Conservation (phyloP, 1,284 basidiomycete species). For the Moesziomyces sp. region DNA sequence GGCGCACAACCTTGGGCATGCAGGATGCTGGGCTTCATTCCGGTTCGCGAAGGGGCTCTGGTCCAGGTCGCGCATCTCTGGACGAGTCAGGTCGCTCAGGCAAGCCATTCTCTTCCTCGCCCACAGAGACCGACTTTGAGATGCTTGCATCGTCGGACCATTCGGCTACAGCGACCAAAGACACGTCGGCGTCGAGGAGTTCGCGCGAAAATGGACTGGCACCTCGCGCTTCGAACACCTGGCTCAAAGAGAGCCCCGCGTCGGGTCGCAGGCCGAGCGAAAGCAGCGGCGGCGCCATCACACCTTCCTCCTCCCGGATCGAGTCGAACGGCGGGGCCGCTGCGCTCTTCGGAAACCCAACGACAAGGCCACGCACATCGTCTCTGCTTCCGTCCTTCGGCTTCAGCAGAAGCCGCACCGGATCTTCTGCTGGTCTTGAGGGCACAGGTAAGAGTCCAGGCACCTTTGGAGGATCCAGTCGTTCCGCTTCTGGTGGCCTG, state of each 20-base stretch:
- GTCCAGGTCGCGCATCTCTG: constrained; percentile 25
- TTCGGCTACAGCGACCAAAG: constrained; percentile 10
- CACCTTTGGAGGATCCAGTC: constrained; percentile 20
- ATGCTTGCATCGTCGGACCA: constrained; percentile 14
- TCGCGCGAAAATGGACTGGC: not conserved
- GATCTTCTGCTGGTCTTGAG: constrained; percentile 38
- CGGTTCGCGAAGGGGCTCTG: constrained; percentile 3
- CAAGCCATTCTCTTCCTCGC: constrained; percentile 16
- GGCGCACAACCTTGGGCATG: constrained; percentile 5
- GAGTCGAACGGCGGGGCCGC: constrained; percentile 58
- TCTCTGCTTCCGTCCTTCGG: constrained; percentile 53
- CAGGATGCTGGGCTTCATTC: not conserved
- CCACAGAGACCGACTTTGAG: constrained; percentile 18
- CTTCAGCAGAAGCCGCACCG: constrained; percentile 39
- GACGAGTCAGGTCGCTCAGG: constrained; percentile 21
- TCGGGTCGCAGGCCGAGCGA: constrained; percentile 34
- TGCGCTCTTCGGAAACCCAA: constrained; percentile 45
- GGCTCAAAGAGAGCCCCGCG: constrained; percentile 10
- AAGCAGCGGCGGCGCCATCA: constrained; percentile 18
- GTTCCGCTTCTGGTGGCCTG: constrained; percentile 21
- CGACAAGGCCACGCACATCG: constrained; percentile 47
- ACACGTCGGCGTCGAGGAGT: not conserved
- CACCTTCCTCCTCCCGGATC: constrained; percentile 40
- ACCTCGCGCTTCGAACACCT: constrained; percentile 7
- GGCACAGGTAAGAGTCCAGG: constrained; percentile 35